Evolutionary conservation across 1,284 basidiomycete genomes (phyloP), one percentile per base, ranked within the genome.

Genomic region (Rhodotorula mucilaginosa): DNA sequence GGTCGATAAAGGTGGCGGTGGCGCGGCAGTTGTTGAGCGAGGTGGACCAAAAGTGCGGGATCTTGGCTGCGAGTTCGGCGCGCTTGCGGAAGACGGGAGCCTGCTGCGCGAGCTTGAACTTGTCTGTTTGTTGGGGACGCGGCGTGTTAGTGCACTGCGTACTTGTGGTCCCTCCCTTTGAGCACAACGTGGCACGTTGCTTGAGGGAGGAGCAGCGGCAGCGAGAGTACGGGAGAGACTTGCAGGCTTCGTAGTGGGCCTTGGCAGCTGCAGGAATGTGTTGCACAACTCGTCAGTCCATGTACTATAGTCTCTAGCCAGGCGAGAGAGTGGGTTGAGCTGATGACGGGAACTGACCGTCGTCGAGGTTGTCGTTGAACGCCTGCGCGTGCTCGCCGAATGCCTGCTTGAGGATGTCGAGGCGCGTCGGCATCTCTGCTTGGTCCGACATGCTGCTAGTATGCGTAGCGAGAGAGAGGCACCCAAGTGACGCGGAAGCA

Each of bases 31-130:
- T 74, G 3, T 63, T 26, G 34, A 78, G 62, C 39, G 68, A 60
- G 46, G 52, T 69, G 48, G 56, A 56, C 77, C 77, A 78, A 68
- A 78, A 78, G 61, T 74, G 49, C 23, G 73, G 70, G 29, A 78
- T 65, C 60, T 71, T 70, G 51, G 67, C 61, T 2, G 72, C 69
- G n/a, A 74, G 52, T 29, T 75, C 70, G 46, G 70, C 61, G 39
- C 75, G 70, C 51, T 65, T 46, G 23, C 69, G 58, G 67, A 64
- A 74, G 44, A 75, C 64, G 60, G 73, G 61, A 23, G 56, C 59
- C 54, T 75, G 73, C 29, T 65, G 65, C 26, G 59, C n/a, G 44
- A 76, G 59, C 54, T 73, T 74, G 56, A 64, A 59, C 63, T 75
- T 68, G 73, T 74, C 73, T 74, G 63, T 5, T 52, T 54, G n/a